Conservation (phyloP, 345 rosid genomes). For the Chamaenerion angustifolium region DNA sequence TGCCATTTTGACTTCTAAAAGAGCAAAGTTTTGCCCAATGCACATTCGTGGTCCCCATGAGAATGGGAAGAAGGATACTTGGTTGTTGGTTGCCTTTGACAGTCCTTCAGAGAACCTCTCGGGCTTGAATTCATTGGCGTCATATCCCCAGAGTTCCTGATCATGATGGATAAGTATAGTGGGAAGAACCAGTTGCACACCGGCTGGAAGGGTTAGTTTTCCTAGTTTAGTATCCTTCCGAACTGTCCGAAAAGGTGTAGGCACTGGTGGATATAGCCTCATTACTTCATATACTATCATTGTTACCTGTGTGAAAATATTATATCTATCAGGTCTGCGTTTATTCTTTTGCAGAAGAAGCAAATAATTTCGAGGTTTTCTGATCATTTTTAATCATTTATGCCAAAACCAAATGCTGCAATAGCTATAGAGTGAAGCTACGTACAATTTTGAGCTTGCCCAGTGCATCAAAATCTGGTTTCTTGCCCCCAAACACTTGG, state of each 20-base stretch:
- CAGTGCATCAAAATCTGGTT: constrained; percentile 12
- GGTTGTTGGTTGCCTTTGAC: constrained; percentile 40
- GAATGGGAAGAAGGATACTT: constrained; percentile 32
- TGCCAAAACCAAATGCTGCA: background rate
- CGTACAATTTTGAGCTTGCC: constrained; percentile 17
- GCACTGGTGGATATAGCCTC: constrained; percentile 27
- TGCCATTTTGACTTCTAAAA: constrained; percentile 43
- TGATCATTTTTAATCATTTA: background rate
- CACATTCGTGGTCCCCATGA: constrained; percentile 51
- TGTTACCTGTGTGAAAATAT: constrained; percentile 12
- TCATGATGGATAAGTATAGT: constrained; percentile 23
- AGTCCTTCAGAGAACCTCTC: constrained; percentile 35
- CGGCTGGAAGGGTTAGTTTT: constrained; percentile 19
- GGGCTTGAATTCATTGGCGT: constrained; percentile 42
- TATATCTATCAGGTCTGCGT: background rate
- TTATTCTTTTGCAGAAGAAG: too few species aligned
- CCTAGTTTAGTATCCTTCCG: constrained; percentile 25
- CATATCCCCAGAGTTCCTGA: constrained; percentile 37
- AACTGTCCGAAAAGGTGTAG: constrained; percentile 7
- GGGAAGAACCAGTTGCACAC: constrained; percentile 14
- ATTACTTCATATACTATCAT: constrained; percentile 38
- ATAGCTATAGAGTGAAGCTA: too few species aligned
- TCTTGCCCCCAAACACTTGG: constrained; percentile 15
- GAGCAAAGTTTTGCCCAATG: constrained; percentile 47
- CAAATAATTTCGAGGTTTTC: too few species aligned